These are phyloP conservation scores for Rhodotorula toruloides DNA, from an alignment of 768 basidiomycete species.

Conservation along the genomic window DNA sequence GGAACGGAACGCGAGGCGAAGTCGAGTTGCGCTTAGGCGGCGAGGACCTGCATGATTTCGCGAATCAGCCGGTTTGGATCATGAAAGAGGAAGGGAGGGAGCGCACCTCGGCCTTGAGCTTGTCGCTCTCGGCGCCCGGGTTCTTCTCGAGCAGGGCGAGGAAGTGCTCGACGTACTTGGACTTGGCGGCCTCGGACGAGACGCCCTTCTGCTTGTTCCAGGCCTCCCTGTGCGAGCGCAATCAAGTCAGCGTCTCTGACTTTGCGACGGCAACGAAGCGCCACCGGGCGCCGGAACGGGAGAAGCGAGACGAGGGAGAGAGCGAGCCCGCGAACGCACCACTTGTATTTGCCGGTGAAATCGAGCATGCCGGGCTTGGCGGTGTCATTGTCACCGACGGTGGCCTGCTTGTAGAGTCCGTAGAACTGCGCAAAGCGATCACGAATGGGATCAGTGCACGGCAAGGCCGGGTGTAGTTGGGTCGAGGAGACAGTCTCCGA, in stretches of 20 bases:
- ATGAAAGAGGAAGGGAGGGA: background rate
- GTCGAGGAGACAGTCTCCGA: too few species aligned
- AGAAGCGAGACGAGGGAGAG: slow-evolving; percentile 24
- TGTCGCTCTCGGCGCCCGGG: slow-evolving; percentile 56
- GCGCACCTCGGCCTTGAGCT: slow-evolving; percentile 56
- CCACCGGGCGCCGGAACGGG: too few species aligned
- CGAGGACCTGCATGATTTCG: background rate
- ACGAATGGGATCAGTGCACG: background rate
- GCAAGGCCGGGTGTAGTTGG: background rate
- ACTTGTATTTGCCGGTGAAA: slow-evolving; percentile 84
- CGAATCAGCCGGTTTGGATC: background rate
- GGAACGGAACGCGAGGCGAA: too few species aligned
- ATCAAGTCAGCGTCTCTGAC: background rate
- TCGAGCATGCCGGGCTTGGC: slow-evolving; percentile 61
- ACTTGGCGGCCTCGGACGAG: slow-evolving; percentile 64
- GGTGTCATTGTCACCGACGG: slow-evolving; percentile 35
- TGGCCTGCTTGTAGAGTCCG: slow-evolving; percentile 87
- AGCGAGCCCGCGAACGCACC: slow-evolving; percentile 52
- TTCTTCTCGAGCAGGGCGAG: slow-evolving; percentile 57
- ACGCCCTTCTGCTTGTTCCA: slow-evolving; percentile 71
- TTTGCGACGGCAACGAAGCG: slow-evolving; percentile 1
- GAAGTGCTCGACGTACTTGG: slow-evolving; percentile 70
- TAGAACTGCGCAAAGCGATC: slow-evolving; percentile 86
- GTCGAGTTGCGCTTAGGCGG: background rate
- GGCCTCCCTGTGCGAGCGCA: slow-evolving; percentile 63